Conservation (phyloP, 305 asterid species). For the Caryopteris hybrid region DNA sequence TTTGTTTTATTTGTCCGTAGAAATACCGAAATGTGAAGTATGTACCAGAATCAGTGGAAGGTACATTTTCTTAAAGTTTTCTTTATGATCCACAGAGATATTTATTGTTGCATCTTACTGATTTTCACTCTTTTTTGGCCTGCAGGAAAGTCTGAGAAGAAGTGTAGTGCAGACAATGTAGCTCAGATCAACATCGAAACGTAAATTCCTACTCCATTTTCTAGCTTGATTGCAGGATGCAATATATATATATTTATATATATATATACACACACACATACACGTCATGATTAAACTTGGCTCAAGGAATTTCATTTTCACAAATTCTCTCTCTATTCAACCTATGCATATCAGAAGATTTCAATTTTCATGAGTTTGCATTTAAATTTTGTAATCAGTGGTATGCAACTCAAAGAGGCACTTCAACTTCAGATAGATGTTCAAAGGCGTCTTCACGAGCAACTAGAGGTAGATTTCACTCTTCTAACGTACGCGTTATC, state of each 20-base stretch:
- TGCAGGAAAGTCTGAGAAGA: constrained; percentile 58
- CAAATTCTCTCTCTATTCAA: constrained; percentile 37
- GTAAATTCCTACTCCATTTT: constrained; percentile 27
- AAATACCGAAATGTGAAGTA: constrained; percentile 63
- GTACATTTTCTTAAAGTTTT: constrained; percentile 21
- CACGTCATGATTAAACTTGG: no score
- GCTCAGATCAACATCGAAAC: constrained; percentile 34
- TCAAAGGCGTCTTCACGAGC: constrained; percentile 71
- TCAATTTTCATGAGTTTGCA: background rate
- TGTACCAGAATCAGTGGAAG: constrained; percentile 54
- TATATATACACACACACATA: no score
- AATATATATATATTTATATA: no score
- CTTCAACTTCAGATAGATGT: constrained; percentile 65
- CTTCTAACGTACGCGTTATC: background rate
- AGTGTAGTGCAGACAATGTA: constrained; percentile 12
- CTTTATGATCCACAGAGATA: background rate
- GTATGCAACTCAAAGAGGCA: constrained; percentile 72
- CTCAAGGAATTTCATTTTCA: constrained; percentile 37
- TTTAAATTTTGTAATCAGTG: constrained; percentile 29
- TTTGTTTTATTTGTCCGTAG: constrained; percentile 24
- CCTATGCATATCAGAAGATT: constrained; percentile 18
- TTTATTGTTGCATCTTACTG: background rate
- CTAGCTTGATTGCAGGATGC: background rate
- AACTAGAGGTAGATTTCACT: constrained; percentile 51
- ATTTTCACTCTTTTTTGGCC: background rate